Evolutionary conservation across 2,329 filamentous ascomycete genomes (phyloP).

Genomic region (Colletotrichum sp.): DNA sequence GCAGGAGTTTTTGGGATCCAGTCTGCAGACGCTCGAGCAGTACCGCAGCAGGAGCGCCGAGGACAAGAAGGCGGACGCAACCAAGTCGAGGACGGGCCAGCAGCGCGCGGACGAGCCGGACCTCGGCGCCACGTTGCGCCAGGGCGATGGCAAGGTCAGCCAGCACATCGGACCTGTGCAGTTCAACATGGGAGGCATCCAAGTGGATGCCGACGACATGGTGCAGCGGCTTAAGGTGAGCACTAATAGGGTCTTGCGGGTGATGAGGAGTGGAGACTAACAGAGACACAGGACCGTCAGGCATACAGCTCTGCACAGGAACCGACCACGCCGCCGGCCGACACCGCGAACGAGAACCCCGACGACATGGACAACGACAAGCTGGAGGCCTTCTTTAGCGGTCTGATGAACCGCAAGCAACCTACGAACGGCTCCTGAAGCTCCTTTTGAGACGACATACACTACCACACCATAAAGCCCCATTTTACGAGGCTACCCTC

Average conservation of each 20-base stretch:
- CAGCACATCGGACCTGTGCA: conserved; percentile 94
- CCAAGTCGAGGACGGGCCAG: conserved; percentile 24
- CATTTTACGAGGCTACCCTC: neutral
- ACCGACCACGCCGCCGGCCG: conserved; percentile 39
- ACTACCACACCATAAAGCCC: neutral
- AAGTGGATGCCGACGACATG: conserved; percentile 95
- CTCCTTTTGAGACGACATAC: neutral
- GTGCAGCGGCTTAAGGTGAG: conserved; percentile 80
- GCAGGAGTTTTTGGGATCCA: conserved; percentile 77
- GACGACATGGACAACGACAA: conserved; percentile 60
- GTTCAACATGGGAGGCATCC: conserved; percentile 98
- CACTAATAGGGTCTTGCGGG: conserved; percentile 13
- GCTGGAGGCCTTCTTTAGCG: conserved; percentile 64
- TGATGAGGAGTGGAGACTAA: conserved; percentile 21
- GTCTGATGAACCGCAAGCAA: conserved; percentile 61
- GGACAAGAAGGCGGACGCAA: conserved; percentile 29
- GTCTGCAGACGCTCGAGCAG: conserved; percentile 76
- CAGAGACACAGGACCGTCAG: conserved; percentile 56
- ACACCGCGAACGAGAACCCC: conserved; percentile 37
- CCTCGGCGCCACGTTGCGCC: conserved; percentile 27
- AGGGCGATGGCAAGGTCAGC: conserved; percentile 54
- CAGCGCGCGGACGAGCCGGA: conserved; percentile 25
- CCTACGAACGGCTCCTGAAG: conserved; percentile 5
- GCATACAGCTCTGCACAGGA: conserved; percentile 54
- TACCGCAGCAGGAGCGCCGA: conserved; percentile 59